Evolutionary conservation across 2,329 filamentous ascomycete species (phyloP), one percentile per base, ranked within the genome.

Genomic region (Xylariaceae sp.): DNA sequence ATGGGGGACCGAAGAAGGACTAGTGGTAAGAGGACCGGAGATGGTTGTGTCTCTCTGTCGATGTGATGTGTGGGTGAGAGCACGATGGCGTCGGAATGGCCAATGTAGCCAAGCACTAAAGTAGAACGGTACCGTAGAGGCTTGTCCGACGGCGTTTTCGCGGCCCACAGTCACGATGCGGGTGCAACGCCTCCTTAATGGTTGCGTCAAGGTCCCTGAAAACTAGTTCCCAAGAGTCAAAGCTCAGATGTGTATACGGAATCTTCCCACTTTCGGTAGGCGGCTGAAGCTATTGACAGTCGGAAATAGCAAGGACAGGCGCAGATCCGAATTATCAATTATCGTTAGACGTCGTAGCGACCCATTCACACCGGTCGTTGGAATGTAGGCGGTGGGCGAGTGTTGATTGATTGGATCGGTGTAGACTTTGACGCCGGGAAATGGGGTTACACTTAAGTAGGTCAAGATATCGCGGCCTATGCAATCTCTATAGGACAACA

Each of bases 1-100:
- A 74, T 79, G 56, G 73, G 73, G 70, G 72, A 65, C 74, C 73
- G 67, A 69, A 74, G 73, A 66, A 65, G 71, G 74, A 75, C 57
- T 68, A 69, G 65, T 62, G 61, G 62, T 60, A 63, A 59, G 55
- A 59, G 44, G 50, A 56, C 53, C 49, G 47, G 60, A 61, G 54
- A 62, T 59, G 58, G 58, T 48, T 66, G 63, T 64, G 63, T 64
- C 62, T 65, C 63, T 56, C 60, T 60, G 59, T 48, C 60, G 65
- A 58, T 62, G 63, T 60, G 66, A 64, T 62, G 63, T 59, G 54
- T 64, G 60, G 61, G 48, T 58, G 63, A 67, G 63, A 67, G 61
- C 53, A 65, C 67, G 66, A 67, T 62, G 61, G n/a, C 62, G 69
- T 70, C 67, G 68, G 66, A 59, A 68, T 66, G 62, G 61, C 61